Conservation (phyloP, 192 early-diverging fungal species). For the Podila verticillata region DNA sequence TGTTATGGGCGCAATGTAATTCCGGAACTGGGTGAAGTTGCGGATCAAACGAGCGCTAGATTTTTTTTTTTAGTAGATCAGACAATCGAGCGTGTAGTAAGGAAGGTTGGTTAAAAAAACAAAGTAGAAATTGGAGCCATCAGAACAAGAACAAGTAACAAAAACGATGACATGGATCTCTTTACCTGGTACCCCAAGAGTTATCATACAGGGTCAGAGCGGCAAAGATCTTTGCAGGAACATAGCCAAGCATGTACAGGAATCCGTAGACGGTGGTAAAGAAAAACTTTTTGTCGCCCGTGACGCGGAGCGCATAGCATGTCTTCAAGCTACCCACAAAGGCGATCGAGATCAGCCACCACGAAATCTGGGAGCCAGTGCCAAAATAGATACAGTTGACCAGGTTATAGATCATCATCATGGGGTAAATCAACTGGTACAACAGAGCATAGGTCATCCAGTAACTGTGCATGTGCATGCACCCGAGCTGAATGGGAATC, state of each 20-base stretch:
- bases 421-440: conserved; percentile 69
- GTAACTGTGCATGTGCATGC: conserved; percentile 63
- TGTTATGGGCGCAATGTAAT: conserved; percentile 41
- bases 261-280: conserved; percentile 61
- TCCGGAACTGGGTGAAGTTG: conserved; percentile 35
- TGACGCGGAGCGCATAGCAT: conserved; percentile 49
- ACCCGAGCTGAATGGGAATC: conserved; percentile 56
- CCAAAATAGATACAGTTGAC: conserved; percentile 53
- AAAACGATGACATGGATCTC: not conserved
- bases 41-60: conserved; percentile 42
- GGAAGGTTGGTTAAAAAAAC: not conserved
- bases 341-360: conserved; percentile 58
- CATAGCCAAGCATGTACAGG: conserved; percentile 61
- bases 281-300: conserved; percentile 52
- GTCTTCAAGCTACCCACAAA: conserved; percentile 60
- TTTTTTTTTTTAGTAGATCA: too few relatives aligned
- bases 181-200: conserved; percentile 64
- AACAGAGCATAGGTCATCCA: conserved; percentile 71
- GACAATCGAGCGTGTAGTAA: too few relatives aligned
- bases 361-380: conserved; percentile 34
- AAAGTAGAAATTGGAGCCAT: too few relatives aligned
- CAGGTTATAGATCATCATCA: conserved; percentile 65
- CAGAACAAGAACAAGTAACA: not conserved
- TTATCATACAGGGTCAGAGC: conserved; percentile 65
- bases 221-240: conserved; percentile 69